Base-by-base conservation (phyloP, 2,329 filamentous ascomycete genomes). In the Juglanconis sp. region DNA sequence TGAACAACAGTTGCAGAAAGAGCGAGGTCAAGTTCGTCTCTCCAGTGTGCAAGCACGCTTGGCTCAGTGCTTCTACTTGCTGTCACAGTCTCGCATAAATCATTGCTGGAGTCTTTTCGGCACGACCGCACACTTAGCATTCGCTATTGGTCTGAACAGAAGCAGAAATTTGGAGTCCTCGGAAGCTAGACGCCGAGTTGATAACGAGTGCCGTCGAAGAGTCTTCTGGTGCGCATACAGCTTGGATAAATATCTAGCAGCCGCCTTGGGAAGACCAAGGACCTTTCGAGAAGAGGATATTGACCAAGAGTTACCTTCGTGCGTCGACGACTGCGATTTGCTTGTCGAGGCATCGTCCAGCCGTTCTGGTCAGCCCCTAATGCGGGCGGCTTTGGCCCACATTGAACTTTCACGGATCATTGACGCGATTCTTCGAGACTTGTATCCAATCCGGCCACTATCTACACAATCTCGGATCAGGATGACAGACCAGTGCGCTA, bases 141-240 rank as follows among this genome's bases (percentile, higher is more conserved):
- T 72, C 0, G 72, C 69, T 64, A 59, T 80, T 63, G 63, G 81
- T 7, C 67, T 84, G 15, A 72, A 78, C 52, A 64, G 76, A 1
- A 73, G 70, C 44, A 66, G 66, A 32, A 63, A 24, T 24, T 24
- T 24, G 17, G 66, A 70, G 50, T 57, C 66, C 6, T 57, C 64
- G 8, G 59, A 56, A 53, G 36, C 61, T 2, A 52, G 66, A 3
- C 70, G 73, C 56, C 67, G 71, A n/a, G 64, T 77, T 30, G 74
- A 77, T 38, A 57, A 70, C 0, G 74, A 79, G 58, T 76, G 73
- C 54, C 71, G 76, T 1, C 71, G 73, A 30, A 68, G 77, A 1
- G 77, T 84, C 0, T 88, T 89, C 56, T 89, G 86, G 87, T 84
- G 82, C 36, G 82, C 83, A 0, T 89, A 88, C 66, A 83, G 79